Evolutionary conservation across 23 red algal species (phyloP), one percentile per base, ranked within the genome.

Genomic region (Cyanidioschyzon merolae): DNA sequence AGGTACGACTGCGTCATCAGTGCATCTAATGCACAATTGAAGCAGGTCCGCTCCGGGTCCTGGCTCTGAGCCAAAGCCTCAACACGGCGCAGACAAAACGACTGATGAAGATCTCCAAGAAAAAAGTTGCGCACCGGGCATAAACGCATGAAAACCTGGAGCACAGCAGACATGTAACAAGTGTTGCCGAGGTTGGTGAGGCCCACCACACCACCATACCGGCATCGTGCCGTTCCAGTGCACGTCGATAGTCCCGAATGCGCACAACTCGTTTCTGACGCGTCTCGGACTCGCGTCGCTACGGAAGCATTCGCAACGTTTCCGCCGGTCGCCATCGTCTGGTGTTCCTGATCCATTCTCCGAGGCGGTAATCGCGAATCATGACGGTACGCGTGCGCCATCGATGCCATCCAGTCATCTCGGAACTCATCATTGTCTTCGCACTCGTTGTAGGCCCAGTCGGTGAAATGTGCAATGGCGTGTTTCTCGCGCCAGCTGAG

Each of bases 91-190:
- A 25, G 29, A 76, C 89, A 92, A 54, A 76, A 74, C 17, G 86
- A 50, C 0, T 75, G 40, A 76, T 95, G 91, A 51, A 75, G 63
- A 78, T 90, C 86, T 37, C 76, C 84, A 21, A 95, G 67, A 76
- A 95, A 95, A 82, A 78, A 95, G 40, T 67, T 76, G 34, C 87
- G 83, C 36, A 95, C 76, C 54, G 91, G 91, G 0, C 79, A 82
- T 0, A 86, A 80, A 34, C 83, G 80, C 7, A 95, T 67, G 30
- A 95, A 80, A 39, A 86, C 91, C 75, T 95, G 91, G 38, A 95
- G 82, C 15, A 95, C 84, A 0, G 91, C 82, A 50, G 88, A 89
- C 91, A 95, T 95, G 67, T 95, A 95, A 63, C 91, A 95, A 26
- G 86, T 87, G 76, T 89, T 95, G 74, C 91, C 91, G 16, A 95